Percentiles rank a stretch among this genome's conserved stretches.
These are phyloP conservation scores for Colletotrichum gloeosporioides DNA, from an alignment of 2,329 filamentous ascomycete genomes.

Conservation along the genomic window DNA sequence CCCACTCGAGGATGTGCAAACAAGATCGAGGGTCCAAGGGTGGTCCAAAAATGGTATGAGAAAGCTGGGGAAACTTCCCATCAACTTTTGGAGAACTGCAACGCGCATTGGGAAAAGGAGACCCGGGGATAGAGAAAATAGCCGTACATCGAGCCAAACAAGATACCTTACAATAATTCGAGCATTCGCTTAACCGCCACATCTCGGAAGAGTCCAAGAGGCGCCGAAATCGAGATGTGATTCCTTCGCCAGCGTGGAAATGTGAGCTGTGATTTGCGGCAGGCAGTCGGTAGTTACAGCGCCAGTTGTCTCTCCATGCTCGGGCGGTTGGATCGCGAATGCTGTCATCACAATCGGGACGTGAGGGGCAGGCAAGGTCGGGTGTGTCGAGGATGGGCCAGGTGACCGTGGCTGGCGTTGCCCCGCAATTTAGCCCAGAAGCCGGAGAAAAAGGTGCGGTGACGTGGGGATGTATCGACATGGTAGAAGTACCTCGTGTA, in stretches of 20 bases:
- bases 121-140: background rate
- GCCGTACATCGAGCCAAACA: background rate
- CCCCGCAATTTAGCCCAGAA: conserved; percentile 17
- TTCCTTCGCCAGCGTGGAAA: background rate
- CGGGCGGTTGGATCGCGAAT: background rate
- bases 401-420: conserved; percentile 13
- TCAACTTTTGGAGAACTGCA: background rate
- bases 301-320: background rate
- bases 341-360: conserved; percentile 1
- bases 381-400: conserved; percentile 1
- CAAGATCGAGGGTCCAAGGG: background rate
- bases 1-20: background rate
- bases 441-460: conserved; percentile 20
- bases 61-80: background rate
- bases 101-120: background rate
- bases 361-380: conserved; percentile 11
- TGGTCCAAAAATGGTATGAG: background rate
- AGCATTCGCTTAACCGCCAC: background rate
- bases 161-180: background rate
- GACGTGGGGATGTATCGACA: conserved; percentile 6
- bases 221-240: background rate
- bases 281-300: background rate
- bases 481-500: conserved; percentile 14
- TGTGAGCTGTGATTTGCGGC: background rate
- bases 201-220: background rate